Base-by-base conservation (phyloP, 1,284 basidiomycete species). In the Malassezia nana region DNA sequence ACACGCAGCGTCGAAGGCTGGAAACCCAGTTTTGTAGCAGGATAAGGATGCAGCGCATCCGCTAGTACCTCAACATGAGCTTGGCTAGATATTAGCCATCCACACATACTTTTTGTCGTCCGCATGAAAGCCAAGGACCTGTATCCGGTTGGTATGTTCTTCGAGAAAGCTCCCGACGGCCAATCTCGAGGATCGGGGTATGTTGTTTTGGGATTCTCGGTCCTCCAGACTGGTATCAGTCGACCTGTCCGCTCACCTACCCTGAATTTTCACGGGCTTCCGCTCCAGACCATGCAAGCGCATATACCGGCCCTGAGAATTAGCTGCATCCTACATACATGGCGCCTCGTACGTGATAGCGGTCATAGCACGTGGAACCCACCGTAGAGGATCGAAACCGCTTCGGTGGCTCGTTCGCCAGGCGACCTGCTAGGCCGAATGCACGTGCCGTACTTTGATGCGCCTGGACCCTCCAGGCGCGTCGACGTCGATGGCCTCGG, bases 81-180 rank as follows among this genome's bases (percentile, higher is more conserved):
- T 2, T 62, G 35, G 9, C 43, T 50, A 31, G 41, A 15, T 22
- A 43, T 28, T 25, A 20, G 46, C 20, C 12, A 12, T 2, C 2
- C 12, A 13, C 2, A 47, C 50, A 41, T 39, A 62, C 53, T 59
- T 59, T 31, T 53, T 44, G 3, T 62, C 59, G 50, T 63, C 58
- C 35, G 48, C 41, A 18, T 59, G 45, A 16, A 65, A 59, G 39
- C 68, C 68, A 10, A 74, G 63, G 35, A 74, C 59, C 57, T 73
- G 72, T 41, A 74, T 67, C 18, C 65, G 58, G 43, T 74, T 74
- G 32, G 63, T 62, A 44, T 66, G 68, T 52, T 73, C 66, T 38
- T 73, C 70, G 7, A 71, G 57, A 42, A 73, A 72, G 10, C 64
- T 67, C 15, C 72, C 70, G 3, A 74, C 59, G 15, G 72, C 72